Percentiles rank a stretch among this genome's conserved stretches.
These are phyloP conservation scores for Cenococcum geophilum DNA, from an alignment of 495 filamentous ascomycete genomes.

Conservation along the genomic window DNA sequence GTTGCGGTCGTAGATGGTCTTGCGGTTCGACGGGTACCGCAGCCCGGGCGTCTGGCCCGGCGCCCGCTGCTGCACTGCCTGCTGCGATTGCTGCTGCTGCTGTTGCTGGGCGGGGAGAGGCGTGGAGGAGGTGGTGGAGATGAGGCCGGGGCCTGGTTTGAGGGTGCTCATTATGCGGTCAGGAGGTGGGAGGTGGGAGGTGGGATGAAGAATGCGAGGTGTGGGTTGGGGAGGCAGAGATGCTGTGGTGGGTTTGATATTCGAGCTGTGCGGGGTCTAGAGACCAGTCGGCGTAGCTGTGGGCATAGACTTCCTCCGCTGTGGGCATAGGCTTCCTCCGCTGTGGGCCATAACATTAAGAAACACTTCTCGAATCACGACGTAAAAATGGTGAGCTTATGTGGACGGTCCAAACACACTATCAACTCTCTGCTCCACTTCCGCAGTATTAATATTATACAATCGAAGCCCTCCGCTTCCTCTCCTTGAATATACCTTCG, in stretches of 20 bases:
- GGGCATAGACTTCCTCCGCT: too few relatives aligned
- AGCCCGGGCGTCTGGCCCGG: constrained; percentile 51
- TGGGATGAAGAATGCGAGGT: neutral
- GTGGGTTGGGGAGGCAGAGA: neutral
- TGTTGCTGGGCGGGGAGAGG: neutral
- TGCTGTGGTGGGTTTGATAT: neutral
- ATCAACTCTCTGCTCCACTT: neutral
- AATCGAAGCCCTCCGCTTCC: neutral
- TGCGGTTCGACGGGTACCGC: constrained; percentile 86
- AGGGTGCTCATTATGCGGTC: neutral
- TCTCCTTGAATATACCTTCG: neutral
- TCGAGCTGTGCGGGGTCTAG: neutral
- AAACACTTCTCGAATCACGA: too few relatives aligned
- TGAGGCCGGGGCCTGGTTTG: neutral
- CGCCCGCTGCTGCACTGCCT: constrained; percentile 2
- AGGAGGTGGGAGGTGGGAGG: neutral
- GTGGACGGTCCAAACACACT: neutral
- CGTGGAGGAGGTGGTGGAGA: neutral
- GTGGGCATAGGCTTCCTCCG: too few relatives aligned
- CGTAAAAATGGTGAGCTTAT: too few relatives aligned
- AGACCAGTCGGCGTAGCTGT: too few relatives aligned
- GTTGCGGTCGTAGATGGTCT: constrained; percentile 96
- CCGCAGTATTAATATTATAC: constrained; percentile 1
- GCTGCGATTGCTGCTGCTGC: constrained; percentile 1
- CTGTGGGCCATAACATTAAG: too few relatives aligned